Evolutionary conservation across 140 eudicot species (phyloP).

Genomic region (Senecio squalidus): DNA sequence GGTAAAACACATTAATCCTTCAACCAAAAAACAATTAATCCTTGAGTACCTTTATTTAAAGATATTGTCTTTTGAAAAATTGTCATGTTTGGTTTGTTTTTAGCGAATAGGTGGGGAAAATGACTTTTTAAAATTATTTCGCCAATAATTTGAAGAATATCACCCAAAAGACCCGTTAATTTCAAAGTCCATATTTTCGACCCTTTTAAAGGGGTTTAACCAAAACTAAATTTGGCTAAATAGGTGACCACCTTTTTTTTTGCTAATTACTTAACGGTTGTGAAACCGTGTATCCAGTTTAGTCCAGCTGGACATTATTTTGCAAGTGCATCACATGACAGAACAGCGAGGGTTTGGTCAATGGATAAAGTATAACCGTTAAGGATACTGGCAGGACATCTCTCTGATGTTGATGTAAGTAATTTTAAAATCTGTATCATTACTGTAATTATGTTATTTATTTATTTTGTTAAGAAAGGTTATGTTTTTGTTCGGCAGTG

Average conservation of each 20-base stretch:
- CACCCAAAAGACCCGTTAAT: no score
- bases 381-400: conserved; percentile 93
- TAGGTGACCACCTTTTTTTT: neutral
- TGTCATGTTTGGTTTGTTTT: no score
- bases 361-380: conserved; percentile 89
- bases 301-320: conserved; percentile 96
- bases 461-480: neutral
- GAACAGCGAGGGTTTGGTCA: conserved; percentile 97
- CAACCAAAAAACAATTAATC: no score
- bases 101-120: no score
- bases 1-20: conserved; percentile 31
- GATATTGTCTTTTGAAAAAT: no score
- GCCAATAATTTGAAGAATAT: no score
- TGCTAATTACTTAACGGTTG: neutral
- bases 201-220: no score
- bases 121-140: no score
- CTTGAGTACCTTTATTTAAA: no score
- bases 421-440: no score
- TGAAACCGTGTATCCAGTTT: conserved; percentile 53
- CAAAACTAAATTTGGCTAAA: no score
- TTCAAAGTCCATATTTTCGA: no score
- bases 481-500: conserved; percentile 50
- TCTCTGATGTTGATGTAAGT: conserved; percentile 98
- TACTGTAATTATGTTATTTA: neutral
- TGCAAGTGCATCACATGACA: conserved; percentile 96